A percentile compares a stretch with the other conserved stretches of the same genome.
These are phyloP conservation scores for Cytospora piceicola DNA, from an alignment of 2,329 filamentous ascomycete species.

Conservation along the genomic window DNA sequence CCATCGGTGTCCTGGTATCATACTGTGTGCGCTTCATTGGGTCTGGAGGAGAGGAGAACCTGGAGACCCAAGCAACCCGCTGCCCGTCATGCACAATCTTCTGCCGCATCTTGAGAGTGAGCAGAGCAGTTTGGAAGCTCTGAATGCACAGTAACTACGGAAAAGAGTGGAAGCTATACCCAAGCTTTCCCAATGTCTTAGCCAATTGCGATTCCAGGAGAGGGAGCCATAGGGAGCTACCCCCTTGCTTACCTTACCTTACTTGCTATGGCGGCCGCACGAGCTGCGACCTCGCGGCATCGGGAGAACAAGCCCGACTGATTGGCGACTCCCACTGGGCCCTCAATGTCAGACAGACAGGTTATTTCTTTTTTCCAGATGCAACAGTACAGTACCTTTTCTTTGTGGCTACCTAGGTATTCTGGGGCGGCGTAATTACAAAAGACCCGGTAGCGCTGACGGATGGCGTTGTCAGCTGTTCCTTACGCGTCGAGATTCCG, in stretches of 20 bases:
- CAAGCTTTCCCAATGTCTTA: neutral
- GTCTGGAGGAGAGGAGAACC: slow-evolving; percentile 13
- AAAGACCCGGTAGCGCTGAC: slow-evolving; percentile 11
- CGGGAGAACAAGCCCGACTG: slow-evolving; percentile 7
- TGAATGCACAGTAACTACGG: slow-evolving; percentile 1
- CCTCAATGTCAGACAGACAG: slow-evolving; percentile 1
- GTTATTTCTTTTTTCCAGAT: slow-evolving; percentile 6
- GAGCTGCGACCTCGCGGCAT: slow-evolving; percentile 24
- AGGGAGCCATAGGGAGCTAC: slow-evolving; percentile 8
- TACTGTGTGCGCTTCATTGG: slow-evolving; percentile 5
- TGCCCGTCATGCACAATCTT: slow-evolving; percentile 3
- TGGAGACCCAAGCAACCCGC: slow-evolving; percentile 6
- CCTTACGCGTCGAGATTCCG: slow-evolving; percentile 3
- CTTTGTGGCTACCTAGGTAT: neutral
- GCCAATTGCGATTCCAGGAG: slow-evolving; percentile 22
- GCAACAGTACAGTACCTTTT: neutral
- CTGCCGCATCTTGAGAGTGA: neutral
- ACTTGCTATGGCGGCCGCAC: slow-evolving; percentile 7
- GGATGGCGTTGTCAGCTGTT: slow-evolving; percentile 10
- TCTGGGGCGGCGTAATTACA: slow-evolving; percentile 11
- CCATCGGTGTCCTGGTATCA: slow-evolving; percentile 1
- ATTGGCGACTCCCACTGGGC: slow-evolving; percentile 2
- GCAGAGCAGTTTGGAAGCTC: slow-evolving; percentile 8
- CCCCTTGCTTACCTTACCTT: slow-evolving; percentile 14
- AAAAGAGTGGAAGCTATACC: slow-evolving; percentile 7